Evolutionary conservation across 2,329 filamentous ascomycete species (phyloP), one percentile per base, ranked within the genome.

Genomic region (Coleophoma eucalyptorum): DNA sequence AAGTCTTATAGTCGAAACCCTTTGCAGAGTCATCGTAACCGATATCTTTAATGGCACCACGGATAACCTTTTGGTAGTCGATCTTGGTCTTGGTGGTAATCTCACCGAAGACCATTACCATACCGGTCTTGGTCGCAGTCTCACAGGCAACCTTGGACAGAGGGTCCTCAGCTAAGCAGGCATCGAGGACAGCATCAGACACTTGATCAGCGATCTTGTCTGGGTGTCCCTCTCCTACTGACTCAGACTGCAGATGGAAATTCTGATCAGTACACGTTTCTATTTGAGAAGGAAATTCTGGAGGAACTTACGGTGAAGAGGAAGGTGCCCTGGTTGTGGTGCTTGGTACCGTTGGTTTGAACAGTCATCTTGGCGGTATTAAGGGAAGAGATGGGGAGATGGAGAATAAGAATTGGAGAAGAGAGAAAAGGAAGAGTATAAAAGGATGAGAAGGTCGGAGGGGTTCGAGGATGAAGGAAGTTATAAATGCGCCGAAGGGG

Each of bases 1-100:
- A 93, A 64, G 94, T 99, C 87, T 97, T 97, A 90, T 97, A 96
- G 80, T 99, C 94, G 77, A 99, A 99, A 58, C 94, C 94, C 86
- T 99, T 99, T 67, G 83, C 80, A 50, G 94, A 97, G 75, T 88
- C 84, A 77, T 99, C 94, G 77, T 97, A 99, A 67, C 94, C 94
- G 69, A 99, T 99, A 71, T 96, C 93, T 84, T 96, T 93, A 84
- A 99, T 91, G 71, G 92, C 84, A 59, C 86, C 76, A 73, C 94
- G 93, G 73, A 99, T 90, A 67, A 97, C 81, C 81, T 92, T 96
- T 76, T 99, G 94, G 87, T 97, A 99, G 82, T 99, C 94, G 65
- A 97, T 79, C 63, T 79, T 81, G 75, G 93, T 86, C 80, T 96
- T 94, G 79, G 94, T 97, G 75, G 91, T 95, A 75, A 99, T 99